A percentile compares a stretch with the other conserved stretches of the same genome.
Evolutionary conservation across 495 filamentous ascomycete genomes (phyloP).

Genomic region (Penicillium steckii): DNA sequence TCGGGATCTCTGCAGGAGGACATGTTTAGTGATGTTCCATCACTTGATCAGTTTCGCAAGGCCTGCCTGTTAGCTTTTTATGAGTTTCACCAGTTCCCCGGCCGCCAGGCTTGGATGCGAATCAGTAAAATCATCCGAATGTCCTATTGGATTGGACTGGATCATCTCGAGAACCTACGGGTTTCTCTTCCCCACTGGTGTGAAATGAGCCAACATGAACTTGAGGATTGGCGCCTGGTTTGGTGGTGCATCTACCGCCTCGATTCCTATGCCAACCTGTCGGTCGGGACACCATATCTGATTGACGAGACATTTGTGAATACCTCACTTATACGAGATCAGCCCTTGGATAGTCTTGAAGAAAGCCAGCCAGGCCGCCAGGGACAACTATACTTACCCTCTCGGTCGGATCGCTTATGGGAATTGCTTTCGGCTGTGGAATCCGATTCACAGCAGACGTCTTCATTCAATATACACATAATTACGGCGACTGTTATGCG

Average conservation of each 20-base stretch:
- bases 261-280: conserved; percentile 31
- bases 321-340: conserved; percentile 4
- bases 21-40: conserved; percentile 12
- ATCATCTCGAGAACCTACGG: conserved; percentile 15
- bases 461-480: conserved; percentile 9
- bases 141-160: conserved; percentile 28
- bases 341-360: too few relatives aligned
- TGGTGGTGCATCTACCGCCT: conserved; percentile 45
- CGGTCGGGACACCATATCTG: conserved; percentile 14
- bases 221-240: conserved; percentile 35
- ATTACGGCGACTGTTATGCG: conserved; percentile 11
- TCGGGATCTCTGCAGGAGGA: conserved; percentile 17
- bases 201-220: conserved; percentile 24
- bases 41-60: conserved; percentile 28
- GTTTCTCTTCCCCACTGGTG: conserved; percentile 7
- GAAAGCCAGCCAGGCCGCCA: not conserved
- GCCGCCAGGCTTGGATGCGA: conserved; percentile 29
- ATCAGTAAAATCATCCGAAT: conserved; percentile 33
- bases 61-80: conserved; percentile 39
- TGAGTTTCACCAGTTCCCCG: conserved; percentile 36
- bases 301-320: conserved; percentile 11
- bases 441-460: conserved; percentile 6
- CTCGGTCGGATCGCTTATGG: conserved; percentile 3
- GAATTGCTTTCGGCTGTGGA: conserved; percentile 7
- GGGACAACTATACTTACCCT: not conserved